Conservation (phyloP, 2,329 filamentous ascomycete species). For the Emergomyces orientalis region DNA sequence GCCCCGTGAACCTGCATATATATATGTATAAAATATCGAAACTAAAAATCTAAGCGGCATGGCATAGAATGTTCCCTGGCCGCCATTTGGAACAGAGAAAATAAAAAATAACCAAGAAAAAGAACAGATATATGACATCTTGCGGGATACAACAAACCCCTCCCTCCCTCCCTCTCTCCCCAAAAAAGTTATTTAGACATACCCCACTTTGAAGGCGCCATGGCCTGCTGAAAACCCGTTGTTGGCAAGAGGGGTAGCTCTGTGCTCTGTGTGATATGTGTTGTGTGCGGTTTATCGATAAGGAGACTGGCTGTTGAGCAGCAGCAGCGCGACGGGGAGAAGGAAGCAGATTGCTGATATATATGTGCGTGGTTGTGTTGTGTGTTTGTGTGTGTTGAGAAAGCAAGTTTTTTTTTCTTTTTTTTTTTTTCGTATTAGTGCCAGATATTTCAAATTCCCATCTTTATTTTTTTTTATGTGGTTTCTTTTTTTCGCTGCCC, state of each 20-base stretch:
- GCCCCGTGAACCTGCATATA: neutral
- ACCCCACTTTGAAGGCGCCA: conserved; percentile 44
- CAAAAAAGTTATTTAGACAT: conserved; percentile 12
- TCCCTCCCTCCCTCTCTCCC: neutral
- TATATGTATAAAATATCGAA: neutral
- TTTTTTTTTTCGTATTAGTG: too few relatives aligned
- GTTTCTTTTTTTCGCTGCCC: too few relatives aligned
- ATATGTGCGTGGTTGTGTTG: too few relatives aligned
- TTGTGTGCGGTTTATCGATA: neutral
- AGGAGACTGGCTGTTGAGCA: neutral
- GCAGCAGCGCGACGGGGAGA: neutral
- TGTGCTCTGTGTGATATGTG: neutral
- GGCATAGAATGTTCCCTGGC: neutral
- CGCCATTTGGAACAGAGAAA: neutral
- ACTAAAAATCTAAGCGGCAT: neutral
- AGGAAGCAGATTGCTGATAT: neutral
- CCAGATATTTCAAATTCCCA: too few relatives aligned
- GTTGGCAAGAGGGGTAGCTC: conserved; percentile 1
- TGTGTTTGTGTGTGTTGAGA: too few relatives aligned
- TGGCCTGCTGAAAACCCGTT: conserved; percentile 18
- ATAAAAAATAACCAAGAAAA: neutral
- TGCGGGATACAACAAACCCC: neutral
- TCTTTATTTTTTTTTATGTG: too few relatives aligned
- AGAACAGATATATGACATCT: neutral
- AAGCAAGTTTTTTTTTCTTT: too few relatives aligned